Base-by-base conservation (phyloP, 148 eudicot genomes). In the Diospyros lotus region DNA sequence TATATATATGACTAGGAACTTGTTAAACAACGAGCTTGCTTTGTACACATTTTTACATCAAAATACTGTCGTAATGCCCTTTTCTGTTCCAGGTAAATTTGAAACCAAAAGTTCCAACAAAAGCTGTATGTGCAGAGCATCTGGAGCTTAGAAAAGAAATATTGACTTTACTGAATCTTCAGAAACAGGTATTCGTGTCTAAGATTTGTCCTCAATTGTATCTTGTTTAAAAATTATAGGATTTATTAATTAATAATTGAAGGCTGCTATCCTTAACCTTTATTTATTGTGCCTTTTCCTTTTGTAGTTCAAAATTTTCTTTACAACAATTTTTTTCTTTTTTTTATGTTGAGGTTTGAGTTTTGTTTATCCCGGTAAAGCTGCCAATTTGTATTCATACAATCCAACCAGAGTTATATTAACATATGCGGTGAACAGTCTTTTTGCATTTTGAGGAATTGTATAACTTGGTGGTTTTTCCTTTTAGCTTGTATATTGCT, bases 71-170 rank as follows among this genome's bases (percentile, higher is more conserved):
- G 14, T 38, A 18, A 14, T 59, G 40, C 56, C 39, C 62, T 75
- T 72, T 48, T 71, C 28, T 28, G 51, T 56, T 64, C 14, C 80
- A 95, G 97, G 94, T 92, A 18, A 95, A 90, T 87, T 85, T 95
- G 87, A 95, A 95, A 76, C 98, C 97, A 50, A 95, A 95, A 81
- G 96, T 95, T 72, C 97, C 97, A 62, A 95, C 98, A 8, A 95
- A 92, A 85, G 89, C 96, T 73, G 98, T 95, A 48, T 95, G 98
- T 81, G 88, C 94, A 41, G 97, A 95, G 91, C 98, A 95, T 87
- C 96, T 95, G 69, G 98, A 95, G 78, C 77, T 95, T 73, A 84
- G 98, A 82, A 95, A 89, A 82, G 97, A 95, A 81, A 95, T 92
- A 73, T 61, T 90, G 63, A 92, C 98, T 81, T 78, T 95, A 52